These are phyloP conservation scores for Pseudocercospora cruenta DNA, from an alignment of 2,329 filamentous ascomycete species.

Conservation along the genomic window DNA sequence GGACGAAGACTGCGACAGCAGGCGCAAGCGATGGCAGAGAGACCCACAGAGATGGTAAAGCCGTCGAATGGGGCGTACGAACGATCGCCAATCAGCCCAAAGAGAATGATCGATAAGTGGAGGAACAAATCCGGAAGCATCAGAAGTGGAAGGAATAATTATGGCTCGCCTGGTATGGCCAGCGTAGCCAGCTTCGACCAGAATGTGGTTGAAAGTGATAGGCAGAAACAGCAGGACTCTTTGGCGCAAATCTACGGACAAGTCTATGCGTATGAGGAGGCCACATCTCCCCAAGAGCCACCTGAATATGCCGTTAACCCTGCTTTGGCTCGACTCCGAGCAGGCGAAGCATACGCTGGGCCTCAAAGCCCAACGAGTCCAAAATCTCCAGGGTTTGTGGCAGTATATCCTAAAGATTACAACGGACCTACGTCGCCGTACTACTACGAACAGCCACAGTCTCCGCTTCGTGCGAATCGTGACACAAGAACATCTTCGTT, in stretches of 20 bases:
- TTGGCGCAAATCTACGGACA: constrained; percentile 89
- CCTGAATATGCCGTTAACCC: not conserved
- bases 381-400: constrained; percentile 19
- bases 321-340: constrained; percentile 17
- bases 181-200: constrained; percentile 74
- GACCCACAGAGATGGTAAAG: constrained; percentile 63
- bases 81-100: constrained; percentile 40
- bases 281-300: not conserved
- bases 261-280: constrained; percentile 53
- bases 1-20: constrained; percentile 48
- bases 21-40: constrained; percentile 54
- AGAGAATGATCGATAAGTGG: constrained; percentile 17
- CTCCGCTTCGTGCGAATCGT: constrained; percentile 26
- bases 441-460: constrained; percentile 19
- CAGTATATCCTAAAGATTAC: constrained; percentile 3
- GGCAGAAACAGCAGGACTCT: constrained; percentile 74
- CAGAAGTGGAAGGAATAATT: constrained; percentile 48
- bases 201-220: constrained; percentile 73
- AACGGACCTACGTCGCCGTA: constrained; percentile 15
- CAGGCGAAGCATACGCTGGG: constrained; percentile 31
- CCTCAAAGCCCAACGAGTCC: constrained; percentile 42
- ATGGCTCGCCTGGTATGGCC: constrained; percentile 49
- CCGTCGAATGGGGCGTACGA: constrained; percentile 42
- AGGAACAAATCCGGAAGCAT: constrained; percentile 35
- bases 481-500: constrained; percentile 42